Base-by-base conservation (phyloP, 257 asterid species). In the Scutellaria minor region DNA sequence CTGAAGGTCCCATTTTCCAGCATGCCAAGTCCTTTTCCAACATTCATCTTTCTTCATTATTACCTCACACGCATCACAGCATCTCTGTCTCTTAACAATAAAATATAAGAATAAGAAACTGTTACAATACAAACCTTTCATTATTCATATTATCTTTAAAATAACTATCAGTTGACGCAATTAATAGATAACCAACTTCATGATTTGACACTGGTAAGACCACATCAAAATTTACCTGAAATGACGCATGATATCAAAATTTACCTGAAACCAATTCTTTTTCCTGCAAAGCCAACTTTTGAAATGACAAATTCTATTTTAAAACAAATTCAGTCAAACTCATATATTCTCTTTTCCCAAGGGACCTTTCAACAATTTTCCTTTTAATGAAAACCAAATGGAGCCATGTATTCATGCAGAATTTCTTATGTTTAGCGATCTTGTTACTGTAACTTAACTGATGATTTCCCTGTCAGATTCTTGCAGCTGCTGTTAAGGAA, bases 401-500 rank as follows among this genome's bases (percentile, higher is more conserved):
- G 57, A 59, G 37, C 40, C 41, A 12, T 69, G 45, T 47, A 12
- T 68, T 68, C 35, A 59, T 20, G 67, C 46, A 31, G 53, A 53
- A 47, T 78, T 63, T 56, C 48, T 15, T 66, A 64, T 66, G 42
- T 56, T 63, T 10, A 53, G 68, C 40, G 51, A 40, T 61, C 47
- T 55, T 45, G 35, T 18, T 78, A 53, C 9, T 73, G 61, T 46
- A 42, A 50, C 76, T 69, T 67, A 73, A 62, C 85, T 88, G 80
- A 86, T 72, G 52, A 48, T 47, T 75, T 83, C 65, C 75, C 54
- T 9, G 82, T 84, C 92, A 95, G 99, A 95, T 92, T 72, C 92
- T 64, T 83, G 93, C 90, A 83, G 91, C 83, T 83, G 92, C 89
- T 74, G 74, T 41, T 65, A 82, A 90, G 87, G 89, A 84, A 75